These are phyloP conservation scores for Ambrosia hybrid DNA, from an alignment of 140 eudicot genomes.

Conservation along the genomic window DNA sequence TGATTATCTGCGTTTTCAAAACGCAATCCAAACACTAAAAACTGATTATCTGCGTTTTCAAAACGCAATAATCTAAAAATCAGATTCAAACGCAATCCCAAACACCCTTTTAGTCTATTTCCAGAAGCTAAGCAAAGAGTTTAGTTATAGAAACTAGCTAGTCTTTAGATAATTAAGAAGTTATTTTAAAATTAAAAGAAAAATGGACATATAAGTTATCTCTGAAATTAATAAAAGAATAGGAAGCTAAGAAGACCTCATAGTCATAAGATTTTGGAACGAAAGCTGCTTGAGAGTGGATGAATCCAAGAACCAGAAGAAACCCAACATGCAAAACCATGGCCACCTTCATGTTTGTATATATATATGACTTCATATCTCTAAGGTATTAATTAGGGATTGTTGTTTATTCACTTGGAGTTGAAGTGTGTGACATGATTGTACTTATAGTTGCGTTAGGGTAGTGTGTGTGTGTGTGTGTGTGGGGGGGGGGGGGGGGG, in stretches of 20 bases:
- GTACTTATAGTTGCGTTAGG: background rate
- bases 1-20: too few species aligned
- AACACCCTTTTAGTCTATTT: too few species aligned
- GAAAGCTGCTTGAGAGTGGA: conserved; percentile 29
- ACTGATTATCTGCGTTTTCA: too few species aligned
- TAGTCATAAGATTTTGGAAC: conserved; percentile 32
- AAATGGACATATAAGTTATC: background rate
- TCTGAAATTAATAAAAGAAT: background rate
- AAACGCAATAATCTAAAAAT: too few species aligned
- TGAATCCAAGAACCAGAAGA: conserved; percentile 20
- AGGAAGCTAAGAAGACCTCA: conserved; percentile 19
- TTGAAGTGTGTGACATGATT: background rate
- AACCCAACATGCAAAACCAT: conserved; percentile 20
- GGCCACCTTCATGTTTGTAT: conserved; percentile 14
- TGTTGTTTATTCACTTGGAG: too few species aligned
- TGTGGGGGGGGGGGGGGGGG: too few species aligned
- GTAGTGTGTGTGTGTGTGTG: too few species aligned
- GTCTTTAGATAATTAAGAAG: too few species aligned
- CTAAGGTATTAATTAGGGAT: background rate
- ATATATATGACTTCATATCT: background rate
- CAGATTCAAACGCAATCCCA: too few species aligned
- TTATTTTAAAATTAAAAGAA: background rate
- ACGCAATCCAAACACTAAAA: too few species aligned
- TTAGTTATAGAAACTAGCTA: too few species aligned
- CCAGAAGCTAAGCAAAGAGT: background rate